These are phyloP conservation scores for Pichia sp. DNA, from an alignment of 1,139 yeast species.

Conservation along the genomic window DNA sequence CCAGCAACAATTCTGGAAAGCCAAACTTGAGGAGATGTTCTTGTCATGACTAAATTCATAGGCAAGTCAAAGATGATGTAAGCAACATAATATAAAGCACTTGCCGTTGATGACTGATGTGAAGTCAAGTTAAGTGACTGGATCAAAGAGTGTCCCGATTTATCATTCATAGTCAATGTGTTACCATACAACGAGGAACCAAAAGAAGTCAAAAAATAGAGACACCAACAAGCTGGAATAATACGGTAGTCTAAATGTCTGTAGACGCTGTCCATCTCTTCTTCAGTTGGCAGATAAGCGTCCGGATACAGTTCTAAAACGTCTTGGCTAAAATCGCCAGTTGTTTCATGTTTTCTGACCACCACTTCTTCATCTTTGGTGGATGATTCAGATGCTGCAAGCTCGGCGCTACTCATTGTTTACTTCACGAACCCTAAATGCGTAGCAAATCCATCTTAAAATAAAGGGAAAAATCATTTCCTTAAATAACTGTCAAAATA, in stretches of 20 bases:
- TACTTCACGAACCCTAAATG: no score
- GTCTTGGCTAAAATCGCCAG: no score
- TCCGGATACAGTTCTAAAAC: conserved; percentile 6
- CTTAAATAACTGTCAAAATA: no score
- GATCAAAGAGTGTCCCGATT: conserved; percentile 51
- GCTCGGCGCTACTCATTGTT: no score
- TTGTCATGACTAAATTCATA: conserved; percentile 81
- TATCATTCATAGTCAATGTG: conserved; percentile 71
- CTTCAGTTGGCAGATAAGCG: conserved; percentile 18
- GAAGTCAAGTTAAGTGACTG: conserved; percentile 44
- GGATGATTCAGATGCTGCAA: no score
- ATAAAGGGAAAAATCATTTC: no score
- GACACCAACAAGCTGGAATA: conserved; percentile 76
- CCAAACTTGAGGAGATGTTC: conserved; percentile 80
- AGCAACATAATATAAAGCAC: conserved; percentile 78
- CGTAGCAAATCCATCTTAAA: no score
- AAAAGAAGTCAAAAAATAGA: conserved; percentile 73
- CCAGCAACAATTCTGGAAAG: conserved; percentile 67
- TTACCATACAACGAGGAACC: conserved; percentile 74
- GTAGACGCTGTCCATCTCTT: conserved; percentile 50
- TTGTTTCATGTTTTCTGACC: no score
- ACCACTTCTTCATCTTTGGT: no score
- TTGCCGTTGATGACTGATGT: conserved; percentile 63
- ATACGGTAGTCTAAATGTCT: conserved; percentile 61
- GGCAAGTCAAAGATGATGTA: conserved; percentile 81